Percentiles rank a stretch among this genome's conserved stretches.
These are phyloP conservation scores for Termitomyces sp. DNA, from an alignment of 768 basidiomycete species.

Conservation along the genomic window DNA sequence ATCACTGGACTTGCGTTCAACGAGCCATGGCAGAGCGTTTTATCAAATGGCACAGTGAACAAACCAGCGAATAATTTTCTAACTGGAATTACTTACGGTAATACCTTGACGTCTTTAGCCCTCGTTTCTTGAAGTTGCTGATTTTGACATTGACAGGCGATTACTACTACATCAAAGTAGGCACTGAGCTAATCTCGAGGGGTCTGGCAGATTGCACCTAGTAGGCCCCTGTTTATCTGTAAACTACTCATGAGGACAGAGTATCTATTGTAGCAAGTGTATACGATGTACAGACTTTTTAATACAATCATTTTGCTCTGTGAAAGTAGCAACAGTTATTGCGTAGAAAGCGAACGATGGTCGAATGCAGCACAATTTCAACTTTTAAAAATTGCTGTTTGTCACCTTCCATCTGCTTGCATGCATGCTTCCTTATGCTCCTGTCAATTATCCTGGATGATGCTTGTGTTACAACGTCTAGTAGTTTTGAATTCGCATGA, in stretches of 20 bases:
- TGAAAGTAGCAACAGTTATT: background rate
- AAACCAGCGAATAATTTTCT: constrained; percentile 15
- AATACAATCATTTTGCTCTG: background rate
- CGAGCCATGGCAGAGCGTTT: constrained; percentile 17
- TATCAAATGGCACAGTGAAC: constrained; percentile 19
- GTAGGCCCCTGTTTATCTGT: background rate
- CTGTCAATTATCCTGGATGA: too few relatives aligned
- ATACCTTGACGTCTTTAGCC: background rate
- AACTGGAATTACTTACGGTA: constrained; percentile 29
- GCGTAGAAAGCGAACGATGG: background rate
- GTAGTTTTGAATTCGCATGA: constrained; percentile 18
- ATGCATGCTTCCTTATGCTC: too few relatives aligned
- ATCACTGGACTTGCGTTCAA: constrained; percentile 17
- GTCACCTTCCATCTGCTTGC: too few relatives aligned
- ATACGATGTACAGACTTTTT: background rate
- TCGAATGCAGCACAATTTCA: too few relatives aligned
- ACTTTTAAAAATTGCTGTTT: too few relatives aligned
- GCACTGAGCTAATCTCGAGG: constrained; percentile 4
- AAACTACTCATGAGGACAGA: background rate
- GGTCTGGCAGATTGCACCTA: constrained; percentile 1
- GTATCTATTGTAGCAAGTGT: background rate
- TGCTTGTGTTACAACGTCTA: too few relatives aligned
- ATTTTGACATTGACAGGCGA: background rate
- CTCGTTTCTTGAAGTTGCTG: background rate
- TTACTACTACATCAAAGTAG: constrained; percentile 9